Conservation (phyloP, 2,329 filamentous ascomycete species). For the Penicillium brevicompactum region DNA sequence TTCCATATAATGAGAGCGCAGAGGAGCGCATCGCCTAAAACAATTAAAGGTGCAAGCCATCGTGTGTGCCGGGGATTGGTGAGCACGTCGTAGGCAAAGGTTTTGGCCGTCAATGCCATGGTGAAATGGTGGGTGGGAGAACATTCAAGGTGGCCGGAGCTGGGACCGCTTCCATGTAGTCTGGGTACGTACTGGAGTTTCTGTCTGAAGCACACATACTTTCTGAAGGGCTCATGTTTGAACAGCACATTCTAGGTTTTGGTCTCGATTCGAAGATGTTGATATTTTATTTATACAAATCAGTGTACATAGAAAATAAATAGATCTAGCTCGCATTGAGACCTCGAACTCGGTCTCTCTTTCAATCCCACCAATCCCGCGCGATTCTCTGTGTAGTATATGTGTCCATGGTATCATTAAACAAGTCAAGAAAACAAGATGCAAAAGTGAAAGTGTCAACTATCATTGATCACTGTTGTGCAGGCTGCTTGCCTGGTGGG, state of each 20-base stretch:
- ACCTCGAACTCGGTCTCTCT: conserved; percentile 7
- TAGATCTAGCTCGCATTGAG: conserved; percentile 7
- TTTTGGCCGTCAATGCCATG: conserved; percentile 36
- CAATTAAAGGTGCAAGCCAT: conserved; percentile 68
- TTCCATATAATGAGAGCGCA: conserved; percentile 77
- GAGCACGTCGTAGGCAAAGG: conserved; percentile 44
- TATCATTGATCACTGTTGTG: conserved; percentile 17
- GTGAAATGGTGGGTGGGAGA: conserved; percentile 13
- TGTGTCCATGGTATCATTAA: conserved; percentile 31
- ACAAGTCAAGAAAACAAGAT: conserved; percentile 15
- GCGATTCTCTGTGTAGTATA: conserved; percentile 7
- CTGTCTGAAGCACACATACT: too few relatives aligned
- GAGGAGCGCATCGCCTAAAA: conserved; percentile 70
- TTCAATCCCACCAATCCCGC: conserved; percentile 2
- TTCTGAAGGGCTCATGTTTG: too few relatives aligned
- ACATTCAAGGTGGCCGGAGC: conserved; percentile 24
- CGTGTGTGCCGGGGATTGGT: conserved; percentile 58
- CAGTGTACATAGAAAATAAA: conserved; percentile 16
- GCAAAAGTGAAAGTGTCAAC: not conserved
- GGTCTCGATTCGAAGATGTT: not conserved
- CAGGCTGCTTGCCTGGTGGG: conserved; percentile 18
- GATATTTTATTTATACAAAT: conserved; percentile 18
- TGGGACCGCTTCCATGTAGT: conserved; percentile 7
- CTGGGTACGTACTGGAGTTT: too few relatives aligned
- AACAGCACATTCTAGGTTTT: not conserved